These are phyloP conservation scores for Xenosphaeropsis pyriputrescens DNA, from an alignment of 2,329 filamentous ascomycete genomes.

Conservation along the genomic window DNA sequence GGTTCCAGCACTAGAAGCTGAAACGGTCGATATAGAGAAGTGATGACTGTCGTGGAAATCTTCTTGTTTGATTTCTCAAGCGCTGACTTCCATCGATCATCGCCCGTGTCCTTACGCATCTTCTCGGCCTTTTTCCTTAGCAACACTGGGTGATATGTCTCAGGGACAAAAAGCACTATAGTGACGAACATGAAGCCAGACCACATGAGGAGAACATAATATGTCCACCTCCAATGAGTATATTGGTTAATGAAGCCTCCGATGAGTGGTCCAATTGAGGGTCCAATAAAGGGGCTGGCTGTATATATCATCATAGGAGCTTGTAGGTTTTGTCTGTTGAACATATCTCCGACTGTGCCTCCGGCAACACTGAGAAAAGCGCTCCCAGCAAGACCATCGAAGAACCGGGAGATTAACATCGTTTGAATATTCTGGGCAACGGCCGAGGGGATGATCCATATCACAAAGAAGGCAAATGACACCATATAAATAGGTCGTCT, in stretches of 20 bases:
- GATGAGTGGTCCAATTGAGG: constrained; percentile 41
- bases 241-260: constrained; percentile 77
- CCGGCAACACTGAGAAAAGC: constrained; percentile 63
- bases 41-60: constrained; percentile 42
- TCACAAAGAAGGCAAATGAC: constrained; percentile 59
- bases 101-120: constrained; percentile 61
- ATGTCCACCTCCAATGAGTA: constrained; percentile 65
- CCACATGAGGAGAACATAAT: constrained; percentile 80
- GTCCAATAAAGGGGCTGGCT: constrained; percentile 47
- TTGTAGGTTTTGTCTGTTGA: constrained; percentile 51
- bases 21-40: constrained; percentile 46
- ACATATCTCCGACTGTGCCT: constrained; percentile 74
- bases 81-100: constrained; percentile 60
- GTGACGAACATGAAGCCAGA: constrained; percentile 44
- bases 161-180: constrained; percentile 63
- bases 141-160: constrained; percentile 73
- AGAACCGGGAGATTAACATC: constrained; percentile 63
- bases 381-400: constrained; percentile 58
- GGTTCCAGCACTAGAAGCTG: constrained; percentile 69
- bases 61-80: constrained; percentile 61
- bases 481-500: constrained; percentile 66
- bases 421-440: constrained; percentile 72
- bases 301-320: constrained; percentile 76
- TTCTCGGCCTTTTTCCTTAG: constrained; percentile 57
- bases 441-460: constrained; percentile 72